Percentiles rank a stretch among this genome's conserved stretches.
Evolutionary conservation across 2,329 filamentous ascomycete species (phyloP).

Genomic region (Sclerotinia spermophila): DNA sequence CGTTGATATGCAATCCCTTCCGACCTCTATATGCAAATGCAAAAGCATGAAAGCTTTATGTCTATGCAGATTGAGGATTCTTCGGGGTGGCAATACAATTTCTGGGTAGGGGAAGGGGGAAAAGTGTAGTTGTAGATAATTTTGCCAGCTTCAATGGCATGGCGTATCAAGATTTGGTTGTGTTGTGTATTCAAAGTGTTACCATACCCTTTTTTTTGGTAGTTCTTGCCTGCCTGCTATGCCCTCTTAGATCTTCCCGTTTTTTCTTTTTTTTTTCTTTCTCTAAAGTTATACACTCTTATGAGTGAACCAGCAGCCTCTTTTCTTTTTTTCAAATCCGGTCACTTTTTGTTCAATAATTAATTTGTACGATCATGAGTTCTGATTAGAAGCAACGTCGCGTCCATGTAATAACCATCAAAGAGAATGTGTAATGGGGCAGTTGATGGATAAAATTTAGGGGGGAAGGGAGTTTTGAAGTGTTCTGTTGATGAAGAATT

Average conservation of each 20-base stretch:
- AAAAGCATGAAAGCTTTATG: conserved; percentile 15
- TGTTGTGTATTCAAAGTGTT: conserved; percentile 34
- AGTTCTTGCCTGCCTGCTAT: not conserved
- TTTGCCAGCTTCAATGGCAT: conserved; percentile 22
- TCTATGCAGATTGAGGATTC: conserved; percentile 19
- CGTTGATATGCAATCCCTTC: conserved; percentile 14
- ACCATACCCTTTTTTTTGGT: conserved; percentile 36
- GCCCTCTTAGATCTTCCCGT: conserved; percentile 3
- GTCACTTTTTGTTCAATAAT: conserved; percentile 31
- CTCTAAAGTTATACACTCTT: conserved; percentile 24
- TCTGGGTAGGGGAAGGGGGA: not conserved
- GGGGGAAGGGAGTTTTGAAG: conserved; percentile 1
- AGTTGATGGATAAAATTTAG: conserved; percentile 22
- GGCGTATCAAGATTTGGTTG: conserved; percentile 19
- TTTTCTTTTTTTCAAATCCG: conserved; percentile 10
- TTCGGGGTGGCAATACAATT: conserved; percentile 8
- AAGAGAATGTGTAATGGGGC: conserved; percentile 20
- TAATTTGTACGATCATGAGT: conserved; percentile 37
- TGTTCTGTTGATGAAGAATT: not conserved
- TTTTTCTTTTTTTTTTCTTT: not conserved
- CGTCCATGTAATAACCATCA: conserved; percentile 29
- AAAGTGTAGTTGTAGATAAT: conserved; percentile 16
- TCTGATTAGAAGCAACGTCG: conserved; percentile 32
- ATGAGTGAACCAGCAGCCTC: conserved; percentile 23
- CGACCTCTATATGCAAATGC: conserved; percentile 15